Evolutionary conservation across 2,329 filamentous ascomycete species (phyloP).

Genomic region (Fusarium solani-melongenae): DNA sequence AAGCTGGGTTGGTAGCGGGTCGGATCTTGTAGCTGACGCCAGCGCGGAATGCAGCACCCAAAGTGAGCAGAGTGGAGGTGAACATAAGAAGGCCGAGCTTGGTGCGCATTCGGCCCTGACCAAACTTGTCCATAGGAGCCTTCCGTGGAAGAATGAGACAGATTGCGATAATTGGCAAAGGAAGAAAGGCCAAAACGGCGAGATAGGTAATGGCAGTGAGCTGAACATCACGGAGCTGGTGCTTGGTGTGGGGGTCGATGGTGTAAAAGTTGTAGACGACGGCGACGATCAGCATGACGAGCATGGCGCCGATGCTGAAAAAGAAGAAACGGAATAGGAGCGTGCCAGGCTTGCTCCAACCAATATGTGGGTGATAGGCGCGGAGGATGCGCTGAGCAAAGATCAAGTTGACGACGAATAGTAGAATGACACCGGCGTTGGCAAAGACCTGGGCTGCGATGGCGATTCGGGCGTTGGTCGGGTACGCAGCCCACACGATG

Average conservation of each 20-base stretch:
- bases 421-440: constrained; percentile 76
- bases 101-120: constrained; percentile 71
- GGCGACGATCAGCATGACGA: constrained; percentile 74
- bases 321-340: constrained; percentile 68
- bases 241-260: constrained; percentile 59
- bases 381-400: constrained; percentile 81
- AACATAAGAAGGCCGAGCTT: constrained; percentile 75
- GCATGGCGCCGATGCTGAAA: constrained; percentile 64
- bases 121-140: constrained; percentile 61
- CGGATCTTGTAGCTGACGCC: constrained; percentile 66
- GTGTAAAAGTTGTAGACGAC: constrained; percentile 77
- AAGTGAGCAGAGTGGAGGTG: constrained; percentile 68
- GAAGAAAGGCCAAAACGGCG: constrained; percentile 66
- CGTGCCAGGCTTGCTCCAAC: constrained; percentile 70
- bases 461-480: constrained; percentile 54
- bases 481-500: constrained; percentile 63
- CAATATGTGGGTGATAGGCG: constrained; percentile 75
- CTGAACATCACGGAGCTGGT: constrained; percentile 71
- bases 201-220: constrained; percentile 75
- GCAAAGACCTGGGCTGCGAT: constrained; percentile 77
- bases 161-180: constrained; percentile 64
- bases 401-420: constrained; percentile 83
- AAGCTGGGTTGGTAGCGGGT: constrained; percentile 66
- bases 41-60: constrained; percentile 77
- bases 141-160: constrained; percentile 63